Evolutionary conservation across 768 basidiomycete genomes (phyloP).

Genomic region (Pisolithus albus): DNA sequence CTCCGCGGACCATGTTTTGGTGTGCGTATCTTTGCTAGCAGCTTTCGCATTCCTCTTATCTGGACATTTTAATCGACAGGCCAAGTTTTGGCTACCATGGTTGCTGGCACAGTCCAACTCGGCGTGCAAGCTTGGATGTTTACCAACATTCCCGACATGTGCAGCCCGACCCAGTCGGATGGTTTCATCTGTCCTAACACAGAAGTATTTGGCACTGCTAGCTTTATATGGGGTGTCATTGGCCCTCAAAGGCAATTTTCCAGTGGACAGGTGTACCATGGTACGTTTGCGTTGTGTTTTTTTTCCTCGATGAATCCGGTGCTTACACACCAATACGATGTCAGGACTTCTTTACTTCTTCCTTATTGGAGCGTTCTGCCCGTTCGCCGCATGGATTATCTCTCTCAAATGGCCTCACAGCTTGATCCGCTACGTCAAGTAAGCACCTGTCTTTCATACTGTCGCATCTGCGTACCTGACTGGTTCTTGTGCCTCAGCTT

Average conservation of each 20-base stretch:
- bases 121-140: constrained; percentile 62
- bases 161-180: constrained; percentile 21
- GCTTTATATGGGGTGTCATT: constrained; percentile 78
- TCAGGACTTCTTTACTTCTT: constrained; percentile 60
- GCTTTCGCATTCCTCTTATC: neutral
- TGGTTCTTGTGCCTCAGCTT: constrained; percentile 24
- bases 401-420: constrained; percentile 56
- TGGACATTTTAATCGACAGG: neutral
- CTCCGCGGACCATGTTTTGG: constrained; percentile 64
- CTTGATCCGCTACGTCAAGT: constrained; percentile 59
- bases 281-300: constrained; percentile 5
- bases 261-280: constrained; percentile 53
- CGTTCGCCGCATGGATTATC: constrained; percentile 48
- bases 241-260: constrained; percentile 69
- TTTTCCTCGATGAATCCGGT: neutral
- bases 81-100: constrained; percentile 55
- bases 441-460: constrained; percentile 10
- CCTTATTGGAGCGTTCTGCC: constrained; percentile 66
- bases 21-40: constrained; percentile 12
- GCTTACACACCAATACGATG: neutral
- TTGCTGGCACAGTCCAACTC: constrained; percentile 63
- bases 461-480: neutral
- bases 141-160: constrained; percentile 31
- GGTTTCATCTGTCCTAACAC: constrained; percentile 68
- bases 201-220: constrained; percentile 72